These are phyloP conservation scores for Colletotrichum sp. DNA, from an alignment of 2,329 filamentous ascomycete genomes.

Conservation along the genomic window DNA sequence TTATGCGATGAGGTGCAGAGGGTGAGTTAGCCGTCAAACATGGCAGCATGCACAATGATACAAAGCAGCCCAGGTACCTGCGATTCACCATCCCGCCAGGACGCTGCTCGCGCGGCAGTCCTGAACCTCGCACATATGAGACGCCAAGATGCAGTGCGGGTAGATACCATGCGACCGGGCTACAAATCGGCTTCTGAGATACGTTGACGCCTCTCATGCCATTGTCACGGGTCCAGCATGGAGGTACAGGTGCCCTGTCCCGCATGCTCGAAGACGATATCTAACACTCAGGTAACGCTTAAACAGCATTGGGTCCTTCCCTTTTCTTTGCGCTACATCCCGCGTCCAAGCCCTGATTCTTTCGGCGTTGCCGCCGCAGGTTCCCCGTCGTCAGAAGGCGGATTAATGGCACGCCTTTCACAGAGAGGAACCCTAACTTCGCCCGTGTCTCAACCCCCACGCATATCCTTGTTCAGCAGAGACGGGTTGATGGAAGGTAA, in stretches of 20 bases:
- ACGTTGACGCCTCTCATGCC: neutral
- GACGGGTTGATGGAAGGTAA: neutral
- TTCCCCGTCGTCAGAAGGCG: neutral
- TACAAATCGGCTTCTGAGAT: neutral
- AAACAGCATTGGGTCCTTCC: too few species aligned
- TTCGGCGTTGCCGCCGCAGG: neutral
- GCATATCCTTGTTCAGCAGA: neutral
- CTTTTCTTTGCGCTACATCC: too few species aligned
- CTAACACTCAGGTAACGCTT: neutral
- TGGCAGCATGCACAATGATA: fast-evolving
- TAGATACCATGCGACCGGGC: neutral
- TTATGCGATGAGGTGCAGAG: neutral
- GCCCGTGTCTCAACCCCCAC: neutral
- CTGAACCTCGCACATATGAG: neutral
- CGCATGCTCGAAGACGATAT: neutral
- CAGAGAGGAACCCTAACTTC: neutral
- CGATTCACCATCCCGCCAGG: neutral
- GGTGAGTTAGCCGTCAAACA: fast-evolving
- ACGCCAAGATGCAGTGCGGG: neutral
- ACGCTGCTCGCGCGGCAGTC: neutral
- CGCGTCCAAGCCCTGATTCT: too few species aligned
- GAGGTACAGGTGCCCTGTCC: neutral
- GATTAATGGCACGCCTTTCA: fast-evolving
- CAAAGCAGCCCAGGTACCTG: neutral
- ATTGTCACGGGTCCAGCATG: neutral